Base-by-base conservation (phyloP, 139 green algal species). In the Chlamydomonas sp. region DNA sequence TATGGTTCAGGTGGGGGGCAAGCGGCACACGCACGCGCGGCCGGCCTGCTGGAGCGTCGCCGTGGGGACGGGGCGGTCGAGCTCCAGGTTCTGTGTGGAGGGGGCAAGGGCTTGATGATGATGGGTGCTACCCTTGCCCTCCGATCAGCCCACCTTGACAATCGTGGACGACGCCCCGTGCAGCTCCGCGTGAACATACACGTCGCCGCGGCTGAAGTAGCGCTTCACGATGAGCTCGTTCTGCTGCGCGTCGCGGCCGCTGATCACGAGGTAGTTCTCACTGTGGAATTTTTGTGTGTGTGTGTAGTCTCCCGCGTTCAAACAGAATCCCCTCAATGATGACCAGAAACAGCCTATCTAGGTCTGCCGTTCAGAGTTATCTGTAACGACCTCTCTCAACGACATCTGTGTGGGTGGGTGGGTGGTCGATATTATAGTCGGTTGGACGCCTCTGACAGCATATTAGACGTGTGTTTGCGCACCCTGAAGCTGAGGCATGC, bases 221-320 rank as follows among this genome's bases (percentile, higher is more conserved):
- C 80, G 68, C 80, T 96, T 97, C 20, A 97, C 89, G 20, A 99
- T 81, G 64, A 97, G 78, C 79, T 97, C 93, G 75, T 98, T 98
- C 81, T 98, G 92, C 77, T 97, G 90, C 28, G 90, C 88, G 66
- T 99, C 94, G 0, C 90, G 74, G 0, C 92, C 94, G 29, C 59
- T 66, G 59, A 66, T 66, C 10, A 66, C 29, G 31, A 66, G 33
- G 59, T 66, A 66, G 26, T 66, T 66, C 59, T 66, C 59, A 39
- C 59, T 66, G 59, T 35, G 13, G 4, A 26, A 61, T 6, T 8
- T 5, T n/a, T n/a, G n/a, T n/a, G n/a, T n/a, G n/a, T n/a, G n/a
- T n/a, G n/a, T n/a, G n/a, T n/a, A n/a, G n/a, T n/a, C n/a, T n/a
- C n/a, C n/a, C n/a, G n/a, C n/a, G n/a, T n/a, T n/a, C n/a, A n/a